phyloP scores from a whole-genome alignment of 2,329 filamentous ascomycete species.

The Fusarium nelsonii region DNA sequence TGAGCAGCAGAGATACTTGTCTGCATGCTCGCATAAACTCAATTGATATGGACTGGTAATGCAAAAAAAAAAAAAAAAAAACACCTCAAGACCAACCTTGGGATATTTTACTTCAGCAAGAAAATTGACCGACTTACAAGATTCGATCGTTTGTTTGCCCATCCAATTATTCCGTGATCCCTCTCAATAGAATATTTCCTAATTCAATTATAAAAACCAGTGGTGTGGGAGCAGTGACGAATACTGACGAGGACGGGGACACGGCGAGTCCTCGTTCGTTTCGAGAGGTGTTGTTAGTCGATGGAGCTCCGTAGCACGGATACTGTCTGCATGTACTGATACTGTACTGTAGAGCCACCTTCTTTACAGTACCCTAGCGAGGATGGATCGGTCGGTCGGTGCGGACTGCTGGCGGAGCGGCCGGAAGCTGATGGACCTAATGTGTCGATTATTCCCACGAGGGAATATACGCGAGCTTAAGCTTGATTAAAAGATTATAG shows the following conservation, averaged over 20 bases:
- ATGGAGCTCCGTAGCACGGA: constrained; percentile 1
- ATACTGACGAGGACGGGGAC: constrained; percentile 34
- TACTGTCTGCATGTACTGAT: neutral
- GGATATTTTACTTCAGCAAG: neutral
- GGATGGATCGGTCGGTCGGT: constrained; percentile 26
- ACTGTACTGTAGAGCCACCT: neutral
- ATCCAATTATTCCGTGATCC: constrained; percentile 14
- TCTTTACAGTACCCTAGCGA: constrained; percentile 26
- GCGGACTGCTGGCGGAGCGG: constrained; percentile 23
- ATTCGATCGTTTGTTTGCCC: constrained; percentile 2
- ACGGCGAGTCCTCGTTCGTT: constrained; percentile 21
- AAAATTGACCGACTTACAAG: constrained; percentile 24
- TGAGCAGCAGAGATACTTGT: constrained; percentile 18
- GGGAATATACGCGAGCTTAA: constrained; percentile 23
- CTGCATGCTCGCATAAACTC: constrained; percentile 7
- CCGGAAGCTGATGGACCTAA: constrained; percentile 37
- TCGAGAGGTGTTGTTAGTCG: constrained; percentile 31
- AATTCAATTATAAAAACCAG: constrained; percentile 33
- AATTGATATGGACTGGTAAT: constrained; percentile 5
- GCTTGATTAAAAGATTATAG: constrained; percentile 28
- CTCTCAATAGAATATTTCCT: constrained; percentile 24
- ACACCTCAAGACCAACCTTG: neutral
- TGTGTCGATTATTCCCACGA: constrained; percentile 31
- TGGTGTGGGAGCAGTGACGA: constrained; percentile 44
- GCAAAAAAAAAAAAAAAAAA: neutral